phyloP scores from a whole-genome alignment of 176 grass and related monocot species.

The Lolium multiflorum region DNA sequence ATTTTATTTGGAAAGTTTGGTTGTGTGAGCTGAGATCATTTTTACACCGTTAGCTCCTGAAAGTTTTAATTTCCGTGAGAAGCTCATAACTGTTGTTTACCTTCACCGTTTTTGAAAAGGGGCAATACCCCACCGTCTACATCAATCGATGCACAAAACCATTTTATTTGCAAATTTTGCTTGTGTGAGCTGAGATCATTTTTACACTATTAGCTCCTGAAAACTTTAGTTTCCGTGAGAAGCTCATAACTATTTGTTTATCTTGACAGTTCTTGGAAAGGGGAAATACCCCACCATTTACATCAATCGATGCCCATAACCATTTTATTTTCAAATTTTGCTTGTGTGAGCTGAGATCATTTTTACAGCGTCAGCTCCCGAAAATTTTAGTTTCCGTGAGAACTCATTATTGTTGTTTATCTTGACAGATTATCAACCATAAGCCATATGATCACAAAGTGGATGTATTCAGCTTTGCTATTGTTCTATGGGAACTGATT shows the following conservation, averaged over 20 bases:
- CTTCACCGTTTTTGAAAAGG: too few relatives aligned
- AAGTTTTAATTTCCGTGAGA: too few relatives aligned
- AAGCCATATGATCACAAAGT: constrained; percentile 86
- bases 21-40: too few relatives aligned
- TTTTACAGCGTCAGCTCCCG: constrained; percentile 1
- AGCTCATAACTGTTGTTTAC: neutral
- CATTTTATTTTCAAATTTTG: neutral
- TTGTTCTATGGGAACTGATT: constrained; percentile 84
- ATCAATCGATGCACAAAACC: too few relatives aligned
- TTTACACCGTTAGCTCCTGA: too few relatives aligned
- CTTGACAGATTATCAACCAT: constrained; percentile 88
- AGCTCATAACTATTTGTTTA: constrained; percentile 30
- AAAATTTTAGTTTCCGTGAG: neutral
- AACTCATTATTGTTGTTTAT: constrained; percentile 15
- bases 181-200: neutral
- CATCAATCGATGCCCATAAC: too few relatives aligned
- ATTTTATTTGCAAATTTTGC: neutral
- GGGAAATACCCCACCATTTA: too few relatives aligned
- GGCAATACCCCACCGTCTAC: too few relatives aligned
- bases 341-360: neutral
- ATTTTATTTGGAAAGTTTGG: neutral
- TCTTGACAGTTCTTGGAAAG: neutral
- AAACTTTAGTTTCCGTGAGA: neutral
- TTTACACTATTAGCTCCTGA: constrained; percentile 6
- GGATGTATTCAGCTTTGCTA: constrained; percentile 97